These are phyloP conservation scores for Suillus tomentosus DNA, from an alignment of 768 basidiomycete genomes.

Conservation along the genomic window DNA sequence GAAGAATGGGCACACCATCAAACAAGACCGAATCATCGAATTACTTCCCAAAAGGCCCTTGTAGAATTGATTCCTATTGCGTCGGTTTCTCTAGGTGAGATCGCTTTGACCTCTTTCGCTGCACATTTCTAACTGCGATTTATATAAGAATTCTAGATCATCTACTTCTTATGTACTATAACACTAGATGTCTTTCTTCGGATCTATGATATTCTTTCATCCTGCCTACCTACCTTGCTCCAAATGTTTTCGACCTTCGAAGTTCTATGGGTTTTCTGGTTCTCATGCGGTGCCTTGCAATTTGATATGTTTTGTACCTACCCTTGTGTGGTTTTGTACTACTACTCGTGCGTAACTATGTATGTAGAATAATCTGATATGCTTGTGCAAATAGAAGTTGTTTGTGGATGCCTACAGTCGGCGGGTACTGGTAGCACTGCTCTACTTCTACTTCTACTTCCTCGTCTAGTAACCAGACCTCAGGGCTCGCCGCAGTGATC, in stretches of 20 bases:
- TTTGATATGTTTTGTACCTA: background rate
- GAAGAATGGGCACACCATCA: constrained; percentile 41
- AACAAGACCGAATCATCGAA: constrained; percentile 47
- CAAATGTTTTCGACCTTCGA: background rate
- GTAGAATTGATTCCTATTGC: constrained; percentile 8
- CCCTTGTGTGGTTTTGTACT: background rate
- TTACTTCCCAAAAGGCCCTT: constrained; percentile 45
- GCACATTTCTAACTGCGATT: background rate
- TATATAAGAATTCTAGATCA: background rate
- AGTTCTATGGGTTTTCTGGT: background rate
- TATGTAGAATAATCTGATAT: background rate
- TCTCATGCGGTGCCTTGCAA: background rate
- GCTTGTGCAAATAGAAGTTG: background rate
- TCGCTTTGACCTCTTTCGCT: background rate
- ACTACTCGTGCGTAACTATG: background rate
- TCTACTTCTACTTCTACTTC: constrained; percentile 33
- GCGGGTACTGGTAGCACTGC: constrained; percentile 21
- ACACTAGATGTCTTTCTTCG: background rate
- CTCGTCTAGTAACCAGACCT: constrained; percentile 29
- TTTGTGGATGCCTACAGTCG: background rate
- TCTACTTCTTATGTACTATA: background rate
- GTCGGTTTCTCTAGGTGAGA: background rate
- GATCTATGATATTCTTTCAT: background rate
- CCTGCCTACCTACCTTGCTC: background rate
- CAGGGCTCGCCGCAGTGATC: constrained; percentile 63